Evolutionary conservation across 2,329 filamentous ascomycete species (phyloP).

Genomic region (Sarocladium brachiariae): DNA sequence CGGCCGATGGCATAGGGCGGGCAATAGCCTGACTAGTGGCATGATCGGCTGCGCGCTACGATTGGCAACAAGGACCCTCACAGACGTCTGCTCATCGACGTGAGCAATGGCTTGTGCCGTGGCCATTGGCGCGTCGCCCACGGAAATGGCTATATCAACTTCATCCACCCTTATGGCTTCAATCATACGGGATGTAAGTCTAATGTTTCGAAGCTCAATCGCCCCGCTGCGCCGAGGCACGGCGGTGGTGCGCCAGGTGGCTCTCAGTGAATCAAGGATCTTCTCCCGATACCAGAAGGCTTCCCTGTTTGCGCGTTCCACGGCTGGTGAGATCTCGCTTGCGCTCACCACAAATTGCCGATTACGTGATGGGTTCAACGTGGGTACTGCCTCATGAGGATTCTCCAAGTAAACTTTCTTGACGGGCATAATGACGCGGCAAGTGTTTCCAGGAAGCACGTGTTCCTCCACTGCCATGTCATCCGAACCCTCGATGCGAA

Average conservation of each 20-base stretch:
- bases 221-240: slow-evolving; percentile 51
- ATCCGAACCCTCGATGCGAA: slow-evolving; percentile 52
- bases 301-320: slow-evolving; percentile 70
- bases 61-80: slow-evolving; percentile 69
- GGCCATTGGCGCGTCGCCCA: slow-evolving; percentile 28
- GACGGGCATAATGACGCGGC: slow-evolving; percentile 68
- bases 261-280: slow-evolving; percentile 64
- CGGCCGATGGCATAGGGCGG: slow-evolving; percentile 66
- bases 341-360: slow-evolving; percentile 89
- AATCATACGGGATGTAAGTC: slow-evolving; percentile 71
- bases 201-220: slow-evolving; percentile 70
- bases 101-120: slow-evolving; percentile 20
- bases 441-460: slow-evolving; percentile 62
- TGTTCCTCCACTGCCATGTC: slow-evolving; percentile 44
- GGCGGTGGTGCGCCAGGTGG: slow-evolving; percentile 59
- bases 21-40: slow-evolving; percentile 69
- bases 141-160: slow-evolving; percentile 57
- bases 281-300: slow-evolving; percentile 88
- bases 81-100: slow-evolving; percentile 53
- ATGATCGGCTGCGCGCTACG: slow-evolving; percentile 60
- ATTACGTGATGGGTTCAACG: slow-evolving; percentile 71
- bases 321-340: slow-evolving; percentile 70
- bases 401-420: slow-evolving; percentile 70
- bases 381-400: slow-evolving; percentile 70
- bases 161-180: slow-evolving; percentile 78